Base-by-base conservation (phyloP, 2,329 filamentous ascomycete species). In the Aspergillus tubingensis region DNA sequence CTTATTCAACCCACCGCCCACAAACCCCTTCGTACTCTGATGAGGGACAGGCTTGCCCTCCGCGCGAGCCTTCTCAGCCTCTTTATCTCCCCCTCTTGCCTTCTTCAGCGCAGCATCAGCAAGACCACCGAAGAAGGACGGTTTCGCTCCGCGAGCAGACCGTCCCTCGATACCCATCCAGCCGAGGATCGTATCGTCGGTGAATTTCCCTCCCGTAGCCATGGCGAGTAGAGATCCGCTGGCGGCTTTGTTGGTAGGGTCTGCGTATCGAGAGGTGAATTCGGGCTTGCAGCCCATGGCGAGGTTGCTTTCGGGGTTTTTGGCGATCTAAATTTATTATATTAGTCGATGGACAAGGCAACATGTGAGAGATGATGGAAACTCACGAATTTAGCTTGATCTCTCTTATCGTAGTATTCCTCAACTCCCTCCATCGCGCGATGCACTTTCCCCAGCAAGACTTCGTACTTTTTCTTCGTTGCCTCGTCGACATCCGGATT, bases 161-260 rank as follows among this genome's bases (percentile, higher is more conserved):
- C 30, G 10, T 6, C 30, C 30, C 30, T 54, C 36, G 21, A 53
- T 47, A n/a, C 10, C 54, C 17, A 60, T 62, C 41, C 44, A 58
- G 27, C 36, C 58, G 59, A 54, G 43, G 15, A 66, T 32, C 57
- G 51, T 39, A 57, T 60, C 38, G 54, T 60, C 27, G 64, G 71
- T 64, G 70, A 81, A 47, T 5, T 71, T 67, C 0, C 82, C 82
- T 1, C 82, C 83, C 0, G 78, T 82, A 2, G 83, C 62, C 2
- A 85, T 67, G 0, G 78, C 74, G 3, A 83, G 65, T 8, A 83
- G 68, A 6, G 77, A 78, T 2, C 83, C 83, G 27, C 76, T 82
- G 63, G 79, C 82, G 32, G 79, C 81, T 0, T 82, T 76, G 62
- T 85, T 79, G 61, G 78, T 82, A 0, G 83, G 83, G 62, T 86